Base-by-base conservation (phyloP, 164 flowering plant genomes). In the Umbilicus rupestris region DNA sequence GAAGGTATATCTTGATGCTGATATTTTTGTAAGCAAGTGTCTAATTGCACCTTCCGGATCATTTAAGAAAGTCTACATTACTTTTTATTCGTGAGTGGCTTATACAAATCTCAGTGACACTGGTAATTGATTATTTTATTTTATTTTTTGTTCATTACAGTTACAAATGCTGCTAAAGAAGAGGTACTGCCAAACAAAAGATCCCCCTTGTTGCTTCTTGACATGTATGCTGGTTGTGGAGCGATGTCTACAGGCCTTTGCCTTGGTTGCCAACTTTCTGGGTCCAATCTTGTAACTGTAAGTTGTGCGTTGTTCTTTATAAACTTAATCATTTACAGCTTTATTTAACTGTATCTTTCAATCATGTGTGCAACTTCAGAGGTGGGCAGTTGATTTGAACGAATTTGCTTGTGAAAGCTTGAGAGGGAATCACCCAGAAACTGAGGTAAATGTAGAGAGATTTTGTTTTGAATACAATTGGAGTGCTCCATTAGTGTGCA, bases 201-300 rank as follows among this genome's bases (percentile, higher is more conserved):
- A 11, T 7, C 76, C 1, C 86, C 82, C 46, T 68, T 74, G 66
- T 47, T 70, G 0, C 42, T 86, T n/a, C 59, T 93, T 12, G 98
- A 93, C 67, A 35, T 93, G 8, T 93, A 90, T 64, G 75, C 85
- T 29, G 97, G 98, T 4, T 93, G 98, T 74, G 98, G 97, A 14
- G 97, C 79, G 0, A 90, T 93, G 97, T 93, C 98, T 5, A 93
- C 95, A 15, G 97, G 98, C 1, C 66, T 93, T 6, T 87, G 97
- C 64, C 68, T 86, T 3, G 98, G 97, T 26, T 89, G 87, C 3
- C 68, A 69, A 5, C 39, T 82, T 10, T 63, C 76, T 33, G 82
- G 82, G 19, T 68, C 81, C 0, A 80, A 83, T 22, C 86, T 94
- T 46, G 83, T 83, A 0, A 89, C 97, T 12, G 98, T 94, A 75